Base-by-base conservation (phyloP, 2,329 filamentous ascomycete genomes). In the Pseudocercospora ulei region DNA sequence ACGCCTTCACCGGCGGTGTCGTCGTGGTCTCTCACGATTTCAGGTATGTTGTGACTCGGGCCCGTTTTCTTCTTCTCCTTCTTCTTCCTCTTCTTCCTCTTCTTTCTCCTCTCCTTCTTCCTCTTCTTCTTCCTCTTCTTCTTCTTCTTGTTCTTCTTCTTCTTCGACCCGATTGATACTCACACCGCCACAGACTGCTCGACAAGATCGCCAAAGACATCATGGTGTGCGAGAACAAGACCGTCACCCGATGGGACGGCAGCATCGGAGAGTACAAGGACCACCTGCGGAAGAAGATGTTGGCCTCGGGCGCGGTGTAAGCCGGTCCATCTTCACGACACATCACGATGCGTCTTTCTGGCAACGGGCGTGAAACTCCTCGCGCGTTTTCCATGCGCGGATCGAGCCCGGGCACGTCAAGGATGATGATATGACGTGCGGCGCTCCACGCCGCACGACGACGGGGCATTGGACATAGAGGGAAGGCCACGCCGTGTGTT, bases 201-300 rank as follows among this genome's bases (percentile, higher is more conserved):
- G 90, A 98, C 76, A 95, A 94, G 74, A 96, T 98, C 64, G 90
- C 90, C 56, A 98, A 98, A 75, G 85, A 98, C 65, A 98, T 98
- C 66, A 78, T 98, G 69, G 90, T 98, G 40, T 98, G 92, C 67
- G 90, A 98, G 70, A 86, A 98, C 78, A 86, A 87, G 75, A 87
- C 86, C 8, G 86, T 96, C 55, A 78, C 74, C 56, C 68, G 76
- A 57, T 98, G 90, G 90, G 79, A 88, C 48, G 88, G 88, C 56
- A 70, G 67, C 50, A 98, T 98, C 59, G 80, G 80, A 54, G 79
- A 86, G 44, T 98, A 98, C 83, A 98, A 98, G 83, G 83, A 92
- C 70, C 78, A 95, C 68, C 75, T 98, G 59, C 80, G 88, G 63
- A 96, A 96, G 80, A 96, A 96, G 84, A 98, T 98, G 90, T 69